Evolutionary conservation across 331 rosid species (phyloP).

Genomic region (Saraca asoca): DNA sequence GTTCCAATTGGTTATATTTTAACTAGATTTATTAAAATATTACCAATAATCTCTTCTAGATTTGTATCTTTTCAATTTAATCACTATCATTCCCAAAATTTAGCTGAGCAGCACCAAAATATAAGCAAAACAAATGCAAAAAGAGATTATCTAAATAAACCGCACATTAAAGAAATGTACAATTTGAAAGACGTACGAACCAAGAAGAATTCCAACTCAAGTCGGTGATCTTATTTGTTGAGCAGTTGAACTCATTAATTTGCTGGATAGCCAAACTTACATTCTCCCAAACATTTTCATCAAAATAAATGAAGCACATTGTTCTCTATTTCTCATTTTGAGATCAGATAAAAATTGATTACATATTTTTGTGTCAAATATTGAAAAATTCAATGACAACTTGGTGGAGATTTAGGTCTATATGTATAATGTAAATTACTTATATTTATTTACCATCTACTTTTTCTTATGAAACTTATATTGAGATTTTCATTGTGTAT

Average conservation of each 20-base stretch:
- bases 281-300: no score
- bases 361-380: no score
- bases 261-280: not conserved
- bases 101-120: not conserved
- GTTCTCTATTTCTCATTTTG: no score
- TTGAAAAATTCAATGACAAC: no score
- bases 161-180: not conserved
- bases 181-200: no score
- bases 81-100: not conserved
- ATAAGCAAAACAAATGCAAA: not conserved
- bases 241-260: not conserved
- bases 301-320: no score
- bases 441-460: not conserved
- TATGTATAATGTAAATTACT: no score
- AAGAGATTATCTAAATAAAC: not conserved
- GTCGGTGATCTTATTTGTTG: not conserved
- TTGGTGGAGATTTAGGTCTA: no score
- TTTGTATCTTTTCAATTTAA: not conserved
- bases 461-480: slow-evolving; percentile 19
- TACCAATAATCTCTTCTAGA: not conserved
- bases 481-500: slow-evolving; percentile 26
- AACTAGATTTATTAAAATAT: not conserved
- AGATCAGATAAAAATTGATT: no score
- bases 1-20: no score
- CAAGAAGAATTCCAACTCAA: not conserved